Evolutionary conservation across 768 basidiomycete genomes (phyloP).

Genomic region (Antrodiella citrinella): DNA sequence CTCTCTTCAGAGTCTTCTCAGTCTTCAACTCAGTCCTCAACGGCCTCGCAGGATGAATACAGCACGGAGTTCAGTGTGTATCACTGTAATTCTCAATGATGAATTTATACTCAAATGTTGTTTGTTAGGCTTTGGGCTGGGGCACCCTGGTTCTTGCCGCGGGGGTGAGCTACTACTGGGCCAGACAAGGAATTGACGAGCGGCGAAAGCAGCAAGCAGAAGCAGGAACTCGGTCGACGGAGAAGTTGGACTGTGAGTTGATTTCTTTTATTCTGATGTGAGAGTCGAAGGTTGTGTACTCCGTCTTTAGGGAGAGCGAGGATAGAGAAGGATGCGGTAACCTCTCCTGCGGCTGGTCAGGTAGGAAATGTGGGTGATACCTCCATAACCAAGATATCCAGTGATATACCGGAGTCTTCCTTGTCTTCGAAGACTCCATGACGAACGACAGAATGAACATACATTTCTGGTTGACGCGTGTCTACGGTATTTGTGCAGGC

Average conservation of each 20-base stretch:
- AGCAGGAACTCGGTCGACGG: conserved; percentile 23
- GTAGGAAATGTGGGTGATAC: no score
- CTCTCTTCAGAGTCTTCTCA: background rate
- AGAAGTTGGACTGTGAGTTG: conserved; percentile 26
- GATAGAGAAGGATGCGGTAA: conserved; percentile 38
- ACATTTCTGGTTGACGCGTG: no score
- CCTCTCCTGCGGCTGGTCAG: no score
- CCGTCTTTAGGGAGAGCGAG: conserved; percentile 31
- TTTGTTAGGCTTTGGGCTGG: conserved; percentile 24
- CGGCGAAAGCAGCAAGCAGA: conserved; percentile 24
- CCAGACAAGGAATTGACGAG: conserved; percentile 29
- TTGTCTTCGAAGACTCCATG: no score
- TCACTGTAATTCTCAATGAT: background rate
- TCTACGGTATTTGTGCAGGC: no score
- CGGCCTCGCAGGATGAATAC: conserved; percentile 9
- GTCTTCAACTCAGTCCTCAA: background rate
- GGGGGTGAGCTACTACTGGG: conserved; percentile 30
- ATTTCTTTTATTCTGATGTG: conserved; percentile 18
- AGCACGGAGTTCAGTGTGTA: conserved; percentile 7
- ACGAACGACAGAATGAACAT: no score
- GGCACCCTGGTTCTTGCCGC: conserved; percentile 28
- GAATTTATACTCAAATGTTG: background rate
- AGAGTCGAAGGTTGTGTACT: no score
- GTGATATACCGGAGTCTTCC: no score
- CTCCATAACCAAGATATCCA: no score